phyloP scores from a whole-genome alignment of 805 yeast species.

The Myxozyma neglecta region DNA sequence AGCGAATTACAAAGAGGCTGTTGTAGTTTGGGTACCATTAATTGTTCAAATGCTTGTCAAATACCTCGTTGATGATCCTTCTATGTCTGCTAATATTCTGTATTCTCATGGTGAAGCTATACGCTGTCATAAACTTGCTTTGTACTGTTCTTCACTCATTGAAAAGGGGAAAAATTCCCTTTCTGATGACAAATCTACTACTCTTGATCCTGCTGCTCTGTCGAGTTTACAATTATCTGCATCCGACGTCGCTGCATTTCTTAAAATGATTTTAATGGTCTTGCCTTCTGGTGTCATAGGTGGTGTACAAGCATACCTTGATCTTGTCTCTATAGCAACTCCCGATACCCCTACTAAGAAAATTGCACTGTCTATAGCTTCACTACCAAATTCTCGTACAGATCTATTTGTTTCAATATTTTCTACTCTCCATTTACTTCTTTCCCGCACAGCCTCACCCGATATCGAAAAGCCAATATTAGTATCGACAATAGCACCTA shows the following conservation, averaged over 20 bases:
- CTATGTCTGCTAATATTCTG: not conserved
- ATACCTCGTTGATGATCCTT: not conserved
- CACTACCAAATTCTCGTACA: not conserved
- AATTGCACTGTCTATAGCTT: not conserved
- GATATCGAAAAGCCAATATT: not conserved
- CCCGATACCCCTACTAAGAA: not conserved
- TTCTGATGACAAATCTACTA: not conserved
- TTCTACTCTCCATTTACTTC: not conserved
- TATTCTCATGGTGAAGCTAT: not conserved
- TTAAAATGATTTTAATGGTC: slow-evolving; percentile 3
- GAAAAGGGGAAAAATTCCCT: not conserved
- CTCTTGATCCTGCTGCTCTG: not conserved
- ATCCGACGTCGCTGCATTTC: slow-evolving; percentile 4
- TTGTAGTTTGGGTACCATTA: slow-evolving; percentile 1
- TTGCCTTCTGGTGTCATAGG: slow-evolving; percentile 9
- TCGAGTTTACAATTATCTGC: not conserved
- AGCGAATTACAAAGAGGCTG: not conserved
- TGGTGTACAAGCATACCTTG: not conserved
- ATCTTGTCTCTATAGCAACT: not conserved
- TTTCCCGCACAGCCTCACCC: not conserved
- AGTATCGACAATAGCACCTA: not conserved
- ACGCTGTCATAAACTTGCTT: slow-evolving; percentile 7
- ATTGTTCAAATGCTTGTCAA: not conserved
- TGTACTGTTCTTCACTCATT: slow-evolving; percentile 6
- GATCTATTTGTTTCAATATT: not conserved